Evolutionary conservation across 352 stramenopile genomes (phyloP), one percentile per base, ranked within the genome.

Genomic region (Hyaloperonospora brassicae): DNA sequence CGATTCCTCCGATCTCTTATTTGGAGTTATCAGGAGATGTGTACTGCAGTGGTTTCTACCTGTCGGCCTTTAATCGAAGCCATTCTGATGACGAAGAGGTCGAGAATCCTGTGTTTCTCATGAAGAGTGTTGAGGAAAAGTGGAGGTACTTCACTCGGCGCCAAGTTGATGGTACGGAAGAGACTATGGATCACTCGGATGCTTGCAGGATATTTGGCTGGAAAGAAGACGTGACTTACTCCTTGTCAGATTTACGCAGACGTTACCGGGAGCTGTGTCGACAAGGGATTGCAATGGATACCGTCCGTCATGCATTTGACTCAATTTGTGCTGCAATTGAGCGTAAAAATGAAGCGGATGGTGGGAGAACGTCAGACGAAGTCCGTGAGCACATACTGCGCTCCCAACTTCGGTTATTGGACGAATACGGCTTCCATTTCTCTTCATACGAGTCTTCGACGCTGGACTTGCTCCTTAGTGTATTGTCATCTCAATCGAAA

Each of bases 111-210:
- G 67, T 89, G 39, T 70, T 85, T 27, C 31, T 89, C 35, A 89
- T 91, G 79, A 70, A 70, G 30, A 84, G 68, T 44, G 87, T 89
- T 27, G 79, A 89, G 59, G 77, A 88, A 21, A 89, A 88, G 50
- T 91, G 81, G 81, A 62, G 68, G 21, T 76, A 75, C 13, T 53
- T 89, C 21, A 57, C 61, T 43, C 65, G 72, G 10, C 73, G 72
- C 14, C 75, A 88, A 57, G 55, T 63, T 0, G 55, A 78, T 48
- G 67, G 66, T 10, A 59, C 76, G 22, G 66, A 68, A 10, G 59
- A 70, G 0, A 62, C 75, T 31, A 59, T 72, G n/a, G 63, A 88
- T 42, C 62, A 82, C 35, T 65, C 67, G 14, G 52, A 67, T 22
- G 80, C 80, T 2, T 87, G 78, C 51, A 80, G 82, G 45, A 50